Evolutionary conservation across 1,284 basidiomycete genomes (phyloP), one percentile per base, ranked within the genome.

Genomic region (Retiboletus fuscus): DNA sequence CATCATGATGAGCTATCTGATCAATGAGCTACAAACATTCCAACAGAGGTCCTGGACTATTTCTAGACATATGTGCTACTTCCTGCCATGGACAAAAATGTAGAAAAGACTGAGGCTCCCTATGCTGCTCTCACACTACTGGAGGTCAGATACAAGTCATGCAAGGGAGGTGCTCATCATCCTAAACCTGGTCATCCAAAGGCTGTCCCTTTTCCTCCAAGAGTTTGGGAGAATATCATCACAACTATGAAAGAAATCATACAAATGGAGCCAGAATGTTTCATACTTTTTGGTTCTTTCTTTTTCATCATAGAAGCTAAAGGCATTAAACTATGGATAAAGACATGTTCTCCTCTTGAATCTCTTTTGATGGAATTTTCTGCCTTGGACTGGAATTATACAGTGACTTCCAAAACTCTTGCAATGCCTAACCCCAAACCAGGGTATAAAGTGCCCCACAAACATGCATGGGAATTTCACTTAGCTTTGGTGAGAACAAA

Each of bases 251-350:
- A 55, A n/a, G 20, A 57, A 28, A 44, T 57, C 26, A 46, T 61
- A 13, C 60, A 61, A 5, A 28, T 5, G 15, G 58, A 60, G 12
- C 24, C 34, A 7, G 58, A 60, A 41, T 34, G 34, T 10, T 60
- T 60, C 15, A 18, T n/a, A 41, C 39, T 39, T n/a, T 61, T 43
- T 66, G 75, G 68, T 11, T 76, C 68, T 2, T 76, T 76, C 24
- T 76, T 76, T 28, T 76, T 76, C n/a, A 65, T 72, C 1, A 5
- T 69, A 0, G 73, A 76, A 18, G 28, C 46, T 44, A 69, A 68
- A 20, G 70, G 75, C 1, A 62, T 76, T 55, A 76, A 76, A 65
- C 61, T 72, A 3, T 63, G 12, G 34, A 68, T 66, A 4, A 66
- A 62, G 41, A 16, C 44, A 22, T 63, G 46, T 28, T 10, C 53